Evolutionary conservation across 352 stramenopile genomes (phyloP).

Genomic region (Pythium biforme): DNA sequence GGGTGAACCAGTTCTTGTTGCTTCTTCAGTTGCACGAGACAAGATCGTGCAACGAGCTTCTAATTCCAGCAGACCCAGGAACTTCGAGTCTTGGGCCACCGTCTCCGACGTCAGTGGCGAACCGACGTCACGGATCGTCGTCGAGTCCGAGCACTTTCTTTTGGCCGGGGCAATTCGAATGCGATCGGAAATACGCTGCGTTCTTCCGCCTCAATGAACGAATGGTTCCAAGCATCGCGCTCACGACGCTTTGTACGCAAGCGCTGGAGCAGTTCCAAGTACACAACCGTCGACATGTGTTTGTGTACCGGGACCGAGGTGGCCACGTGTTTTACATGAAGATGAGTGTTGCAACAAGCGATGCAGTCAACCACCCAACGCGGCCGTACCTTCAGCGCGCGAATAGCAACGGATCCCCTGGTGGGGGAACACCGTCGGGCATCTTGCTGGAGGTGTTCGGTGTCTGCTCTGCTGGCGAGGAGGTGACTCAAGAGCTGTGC

Average conservation of each 20-base stretch:
- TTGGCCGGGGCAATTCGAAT: conserved; percentile 87
- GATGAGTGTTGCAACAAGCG: conserved; percentile 40
- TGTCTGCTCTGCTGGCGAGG: conserved; percentile 73
- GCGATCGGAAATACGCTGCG: conserved; percentile 71
- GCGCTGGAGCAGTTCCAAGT: conserved; percentile 89
- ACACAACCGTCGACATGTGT: conserved; percentile 84
- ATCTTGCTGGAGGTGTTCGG: conserved; percentile 86
- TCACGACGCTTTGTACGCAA: conserved; percentile 82
- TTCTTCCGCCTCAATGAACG: conserved; percentile 83
- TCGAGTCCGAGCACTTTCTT: conserved; percentile 50
- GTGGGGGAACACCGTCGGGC: conserved; percentile 22
- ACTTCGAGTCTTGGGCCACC: conserved; percentile 16
- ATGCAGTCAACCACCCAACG: conserved; percentile 13
- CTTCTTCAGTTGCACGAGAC: conserved; percentile 85
- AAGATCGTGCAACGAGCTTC: conserved; percentile 63
- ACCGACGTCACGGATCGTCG: conserved; percentile 2
- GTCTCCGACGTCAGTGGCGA: conserved; percentile 14
- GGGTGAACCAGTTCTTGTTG: conserved; percentile 84
- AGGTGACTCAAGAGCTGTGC: conserved; percentile 84
- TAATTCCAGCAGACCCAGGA: conserved; percentile 45
- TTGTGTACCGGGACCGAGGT: conserved; percentile 83
- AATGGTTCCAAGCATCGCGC: conserved; percentile 69
- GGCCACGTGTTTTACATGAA: conserved; percentile 90
- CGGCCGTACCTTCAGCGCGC: background rate
- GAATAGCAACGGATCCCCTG: background rate